These are phyloP conservation scores for Neurospora sp. DNA, from an alignment of 495 filamentous ascomycete genomes.

Conservation along the genomic window DNA sequence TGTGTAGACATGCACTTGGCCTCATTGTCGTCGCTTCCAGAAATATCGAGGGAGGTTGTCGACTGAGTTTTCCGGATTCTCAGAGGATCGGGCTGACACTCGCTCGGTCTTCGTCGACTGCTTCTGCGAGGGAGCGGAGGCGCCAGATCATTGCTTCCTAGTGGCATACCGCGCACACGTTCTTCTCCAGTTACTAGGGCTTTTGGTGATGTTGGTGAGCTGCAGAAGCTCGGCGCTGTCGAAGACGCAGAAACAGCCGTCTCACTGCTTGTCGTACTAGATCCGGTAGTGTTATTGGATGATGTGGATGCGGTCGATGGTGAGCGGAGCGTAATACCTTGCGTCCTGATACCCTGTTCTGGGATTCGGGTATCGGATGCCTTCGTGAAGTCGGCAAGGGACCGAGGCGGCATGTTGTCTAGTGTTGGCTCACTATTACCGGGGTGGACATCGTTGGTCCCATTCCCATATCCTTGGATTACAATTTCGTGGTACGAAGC, in stretches of 20 bases:
- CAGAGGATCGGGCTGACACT: conserved; percentile 10
- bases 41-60: not conserved
- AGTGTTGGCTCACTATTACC: not conserved
- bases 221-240: conserved; percentile 4
- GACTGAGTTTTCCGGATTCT: conserved; percentile 12
- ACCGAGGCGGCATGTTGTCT: not conserved
- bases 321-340: conserved; percentile 12
- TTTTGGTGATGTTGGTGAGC: not conserved
- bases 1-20: not conserved
- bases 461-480: conserved; percentile 35
- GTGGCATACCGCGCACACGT: not conserved
- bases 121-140: conserved; percentile 11
- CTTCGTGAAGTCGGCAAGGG: not conserved
- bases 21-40: not conserved
- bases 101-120: conserved; percentile 7
- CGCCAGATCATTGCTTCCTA: not conserved
- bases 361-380: not conserved
- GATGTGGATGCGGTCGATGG: conserved; percentile 18
- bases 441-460: conserved; percentile 21
- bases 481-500: conserved; percentile 30
- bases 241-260: conserved; percentile 5
- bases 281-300: conserved; percentile 17
- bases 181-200: not conserved
- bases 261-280: conserved; percentile 4
- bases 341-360: conserved; percentile 1